These are phyloP conservation scores for Teratosphaeriaceae sp. DNA, from an alignment of 2,329 filamentous ascomycete genomes.

Conservation along the genomic window DNA sequence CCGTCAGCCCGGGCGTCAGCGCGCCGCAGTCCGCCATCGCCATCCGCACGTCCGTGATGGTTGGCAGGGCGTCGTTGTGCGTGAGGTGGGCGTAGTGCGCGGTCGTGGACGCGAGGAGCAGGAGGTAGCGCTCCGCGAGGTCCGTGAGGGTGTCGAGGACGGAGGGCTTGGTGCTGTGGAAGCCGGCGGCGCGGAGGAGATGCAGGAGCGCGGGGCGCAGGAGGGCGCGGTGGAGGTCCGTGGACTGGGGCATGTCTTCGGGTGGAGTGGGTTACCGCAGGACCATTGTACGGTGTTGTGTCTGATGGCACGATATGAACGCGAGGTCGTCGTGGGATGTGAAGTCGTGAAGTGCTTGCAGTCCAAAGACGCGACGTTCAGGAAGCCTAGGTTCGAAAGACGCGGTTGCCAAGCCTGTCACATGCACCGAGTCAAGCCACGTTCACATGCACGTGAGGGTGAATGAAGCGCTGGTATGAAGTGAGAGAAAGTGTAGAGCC, in stretches of 20 bases:
- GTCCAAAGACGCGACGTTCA: no score
- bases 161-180: constrained; percentile 71
- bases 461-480: not conserved
- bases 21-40: constrained; percentile 77
- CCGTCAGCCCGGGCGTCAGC: constrained; percentile 60
- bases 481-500: not conserved
- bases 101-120: constrained; percentile 65
- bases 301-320: no score
- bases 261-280: constrained; percentile 12
- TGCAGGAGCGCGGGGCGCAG: constrained; percentile 83
- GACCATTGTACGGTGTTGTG: constrained; percentile 10
- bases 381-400: no score
- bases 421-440: not conserved
- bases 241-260: constrained; percentile 16
- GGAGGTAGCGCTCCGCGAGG: constrained; percentile 73
- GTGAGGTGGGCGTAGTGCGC: constrained; percentile 65
- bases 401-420: not conserved
- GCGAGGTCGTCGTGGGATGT: no score
- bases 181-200: constrained; percentile 85
- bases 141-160: constrained; percentile 87
- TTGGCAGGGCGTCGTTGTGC: constrained; percentile 57
- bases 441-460: not conserved
- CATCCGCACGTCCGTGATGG: constrained; percentile 73
- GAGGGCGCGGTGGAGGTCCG: constrained; percentile 62
- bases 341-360: no score